These are phyloP conservation scores for Aspergillus texensis DNA, from an alignment of 2,329 filamentous ascomycete genomes.

Conservation along the genomic window DNA sequence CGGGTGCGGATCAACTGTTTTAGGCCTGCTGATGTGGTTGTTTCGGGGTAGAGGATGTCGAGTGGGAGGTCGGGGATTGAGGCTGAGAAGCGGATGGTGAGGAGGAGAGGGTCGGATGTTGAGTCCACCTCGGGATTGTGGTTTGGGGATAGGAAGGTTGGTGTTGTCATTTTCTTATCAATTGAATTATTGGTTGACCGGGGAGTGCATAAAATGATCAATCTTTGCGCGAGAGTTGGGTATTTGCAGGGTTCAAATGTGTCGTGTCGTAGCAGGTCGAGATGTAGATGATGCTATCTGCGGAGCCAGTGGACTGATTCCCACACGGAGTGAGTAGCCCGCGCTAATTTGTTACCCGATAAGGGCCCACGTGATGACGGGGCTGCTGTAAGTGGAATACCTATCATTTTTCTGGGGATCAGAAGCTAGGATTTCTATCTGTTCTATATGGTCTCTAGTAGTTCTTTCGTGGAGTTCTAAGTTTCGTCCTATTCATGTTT, in stretches of 20 bases:
- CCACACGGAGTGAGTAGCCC: neutral
- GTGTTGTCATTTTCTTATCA: constrained; percentile 21
- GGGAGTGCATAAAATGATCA: neutral
- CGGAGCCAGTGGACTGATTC: neutral
- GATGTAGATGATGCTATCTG: neutral
- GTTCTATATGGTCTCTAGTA: neutral
- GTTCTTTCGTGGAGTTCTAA: neutral
- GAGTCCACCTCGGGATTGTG: constrained; percentile 6
- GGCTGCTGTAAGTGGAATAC: neutral
- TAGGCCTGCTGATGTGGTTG: constrained; percentile 74
- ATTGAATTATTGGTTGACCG: neutral
- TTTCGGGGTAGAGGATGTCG: constrained; percentile 68
- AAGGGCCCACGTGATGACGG: constrained; percentile 14
- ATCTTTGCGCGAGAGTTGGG: neutral
- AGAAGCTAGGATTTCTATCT: neutral
- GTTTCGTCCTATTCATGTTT: neutral
- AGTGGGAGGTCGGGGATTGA: constrained; percentile 81
- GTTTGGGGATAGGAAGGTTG: constrained; percentile 19
- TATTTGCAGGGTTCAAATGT: neutral
- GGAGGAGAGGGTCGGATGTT: constrained; percentile 55
- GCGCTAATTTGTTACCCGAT: neutral
- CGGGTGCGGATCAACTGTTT: constrained; percentile 79
- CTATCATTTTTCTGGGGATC: neutral
- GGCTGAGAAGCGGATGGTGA: constrained; percentile 89
- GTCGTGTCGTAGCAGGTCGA: neutral